Base-by-base conservation (phyloP, 2,329 filamentous ascomycete genomes). In the Hymenoscyphus linearis region DNA sequence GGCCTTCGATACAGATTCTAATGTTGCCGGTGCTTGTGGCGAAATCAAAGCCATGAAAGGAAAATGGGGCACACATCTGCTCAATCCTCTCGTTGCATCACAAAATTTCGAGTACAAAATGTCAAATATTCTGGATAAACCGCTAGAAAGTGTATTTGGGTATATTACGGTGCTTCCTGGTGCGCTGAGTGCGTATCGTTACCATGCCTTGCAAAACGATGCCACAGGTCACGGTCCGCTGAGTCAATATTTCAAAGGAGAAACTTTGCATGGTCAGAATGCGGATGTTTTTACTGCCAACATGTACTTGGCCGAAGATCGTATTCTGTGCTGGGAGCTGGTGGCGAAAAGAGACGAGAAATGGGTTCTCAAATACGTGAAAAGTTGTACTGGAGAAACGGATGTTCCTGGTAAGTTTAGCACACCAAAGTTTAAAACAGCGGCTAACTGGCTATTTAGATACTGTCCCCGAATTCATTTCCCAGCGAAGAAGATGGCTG, bases 41-140 rank as follows among this genome's bases (percentile, higher is more conserved):
- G 95, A 99, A 75, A 99, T 99, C 76, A 96, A 93, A 74, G 95
- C 95, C 0, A 96, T 96, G 77, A 96, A 97, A 74, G 95, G 95
- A 7, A 91, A 88, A 67, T 86, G 84, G 26, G 93, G 91, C 72
- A 79, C 86, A 4, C 91, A 93, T 65, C 81, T 99, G 16, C 79
- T 99, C 53, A 99, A 99, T 70, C 95, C 95, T 0, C 81, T 99
- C 5, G 93, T 99, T 16, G 95, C 95, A 0, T 96, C 92, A 53
- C 95, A 99, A 71, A 99, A 99, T 74, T 99, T 99, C 68, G 95
- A 99, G 79, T 99, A 99, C 80, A 99, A 99, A 76, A 97, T 99
- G 91, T 96, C 92, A 47, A 99, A 99, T 70, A 99, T 99, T 70
- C 81, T 99, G 27, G 95, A 99, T 74, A 99, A 99, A 75, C 95